Base-by-base conservation (phyloP, 495 filamentous ascomycete genomes). In the Neurospora intermedia region DNA sequence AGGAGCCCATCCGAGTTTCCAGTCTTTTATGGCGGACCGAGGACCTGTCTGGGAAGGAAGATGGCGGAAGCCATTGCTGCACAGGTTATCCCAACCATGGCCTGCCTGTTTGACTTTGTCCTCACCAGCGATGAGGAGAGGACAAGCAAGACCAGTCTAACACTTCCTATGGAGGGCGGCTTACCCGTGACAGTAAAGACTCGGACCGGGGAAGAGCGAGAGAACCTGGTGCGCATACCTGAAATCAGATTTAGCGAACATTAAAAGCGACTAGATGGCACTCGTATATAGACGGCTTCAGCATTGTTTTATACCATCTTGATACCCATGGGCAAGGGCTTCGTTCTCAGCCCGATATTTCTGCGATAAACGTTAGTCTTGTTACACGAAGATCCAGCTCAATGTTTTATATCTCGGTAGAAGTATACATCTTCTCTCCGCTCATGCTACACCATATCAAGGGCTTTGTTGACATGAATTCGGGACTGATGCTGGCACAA, bases 101-200 rank as follows among this genome's bases (percentile, higher is more conserved):
- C 84, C 6, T 80, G 82, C 69, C 71, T 77, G 39, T 89, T 88
- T 73, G 82, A 88, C 6, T 87, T 89, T 71, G 75, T 74, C 35
- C 78, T 81, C 16, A 77, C 78, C 11, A 84, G 81, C 54, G 76
- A 80, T 2, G 79, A 76, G 39, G 84, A 86, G 74, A 82, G 87
- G 72, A 78, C 81, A 35, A 89, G 86, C 77, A 84, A 85, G 78
- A 88, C 83, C 45, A 88, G 87, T 75, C 77, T 90, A 46, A 90
- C 88, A 3, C 75, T 90, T 73, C 88, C 88, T 2, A 90, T 89
- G 88, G 82, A 88, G 62, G 87, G 84, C 10, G 88, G 88, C 20
- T 77, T 90, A 72, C 87, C 88, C 11, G 84, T 84, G 72, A 74
- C 73, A 40, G 81, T 83, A 4, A 76, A 76, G 73, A 43, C 74